These are phyloP conservation scores for Inga laurina DNA, from an alignment of 306 rosid genomes.

Conservation along the genomic window DNA sequence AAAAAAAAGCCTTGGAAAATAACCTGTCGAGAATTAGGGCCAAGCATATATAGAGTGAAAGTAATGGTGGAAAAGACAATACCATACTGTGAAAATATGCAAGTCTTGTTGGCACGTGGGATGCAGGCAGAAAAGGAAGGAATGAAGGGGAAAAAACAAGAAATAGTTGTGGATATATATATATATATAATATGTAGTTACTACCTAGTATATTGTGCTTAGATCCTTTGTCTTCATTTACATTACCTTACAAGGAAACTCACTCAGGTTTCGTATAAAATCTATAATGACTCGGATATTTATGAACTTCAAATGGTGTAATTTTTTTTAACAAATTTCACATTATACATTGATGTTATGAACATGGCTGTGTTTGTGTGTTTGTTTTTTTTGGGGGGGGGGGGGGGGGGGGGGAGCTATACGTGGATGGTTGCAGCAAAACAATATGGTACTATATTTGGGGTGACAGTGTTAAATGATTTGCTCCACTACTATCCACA, in stretches of 20 bases:
- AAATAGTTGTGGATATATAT: background rate
- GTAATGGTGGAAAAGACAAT: background rate
- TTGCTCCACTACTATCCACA: constrained; percentile 41
- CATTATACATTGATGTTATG: background rate
- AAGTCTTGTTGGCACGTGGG: background rate
- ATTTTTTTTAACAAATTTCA: background rate
- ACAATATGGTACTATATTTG: constrained; percentile 1
- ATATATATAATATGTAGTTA: background rate
- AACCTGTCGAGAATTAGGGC: background rate
- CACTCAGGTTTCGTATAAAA: background rate
- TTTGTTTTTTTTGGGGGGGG: too few species aligned
- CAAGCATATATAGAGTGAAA: background rate
- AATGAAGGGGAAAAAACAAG: background rate
- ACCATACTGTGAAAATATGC: background rate
- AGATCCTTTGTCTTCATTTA: background rate
- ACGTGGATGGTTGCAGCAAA: constrained; percentile 9
- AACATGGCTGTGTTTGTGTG: background rate
- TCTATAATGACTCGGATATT: background rate
- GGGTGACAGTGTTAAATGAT: constrained; percentile 32
- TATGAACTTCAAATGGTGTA: background rate
- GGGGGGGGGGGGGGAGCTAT: background rate
- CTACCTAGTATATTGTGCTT: background rate
- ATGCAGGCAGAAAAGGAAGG: background rate
- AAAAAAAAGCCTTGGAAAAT: background rate
- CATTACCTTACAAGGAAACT: background rate